These are phyloP conservation scores for Phaeosphaeria sp. DNA, from an alignment of 2,329 filamentous ascomycete genomes.

Conservation along the genomic window DNA sequence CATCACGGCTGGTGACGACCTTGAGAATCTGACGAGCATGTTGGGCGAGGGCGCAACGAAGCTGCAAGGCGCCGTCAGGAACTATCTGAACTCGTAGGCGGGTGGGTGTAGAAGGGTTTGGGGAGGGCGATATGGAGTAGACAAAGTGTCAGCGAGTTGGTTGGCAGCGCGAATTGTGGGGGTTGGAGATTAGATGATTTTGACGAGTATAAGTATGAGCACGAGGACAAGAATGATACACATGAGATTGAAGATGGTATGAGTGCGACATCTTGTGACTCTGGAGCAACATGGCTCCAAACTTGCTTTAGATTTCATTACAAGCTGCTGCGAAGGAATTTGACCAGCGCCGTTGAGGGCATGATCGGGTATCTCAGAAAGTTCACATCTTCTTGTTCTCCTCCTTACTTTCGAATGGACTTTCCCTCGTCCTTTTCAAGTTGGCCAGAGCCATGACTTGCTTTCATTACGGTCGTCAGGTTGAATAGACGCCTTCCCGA, in stretches of 20 bases:
- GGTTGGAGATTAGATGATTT: background rate
- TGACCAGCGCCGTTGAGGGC: constrained; percentile 39
- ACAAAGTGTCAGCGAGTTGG: background rate
- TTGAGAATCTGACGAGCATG: constrained; percentile 85
- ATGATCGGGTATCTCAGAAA: constrained; percentile 37
- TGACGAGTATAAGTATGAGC: background rate
- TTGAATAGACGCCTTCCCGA: constrained; percentile 49
- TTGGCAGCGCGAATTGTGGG: background rate
- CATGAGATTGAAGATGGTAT: background rate
- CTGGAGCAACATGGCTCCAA: background rate
- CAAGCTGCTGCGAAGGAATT: background rate
- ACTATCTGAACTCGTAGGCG: constrained; percentile 49
- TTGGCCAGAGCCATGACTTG: constrained; percentile 13
- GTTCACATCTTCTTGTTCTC: constrained; percentile 12
- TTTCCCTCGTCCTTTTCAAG: constrained; percentile 1
- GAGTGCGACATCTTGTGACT: background rate
- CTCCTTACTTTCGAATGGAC: background rate
- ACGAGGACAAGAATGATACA: background rate
- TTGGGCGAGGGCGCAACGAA: constrained; percentile 85
- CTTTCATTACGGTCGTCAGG: constrained; percentile 45
- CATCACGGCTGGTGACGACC: constrained; percentile 91
- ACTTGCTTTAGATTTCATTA: background rate
- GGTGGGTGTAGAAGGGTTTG: background rate
- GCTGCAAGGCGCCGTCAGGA: constrained; percentile 68
- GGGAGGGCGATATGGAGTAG: background rate